A percentile compares a stretch with the other conserved stretches of the same genome.
Evolutionary conservation across 768 basidiomycete species (phyloP).

Genomic region (Tylopilus subfusipes): DNA sequence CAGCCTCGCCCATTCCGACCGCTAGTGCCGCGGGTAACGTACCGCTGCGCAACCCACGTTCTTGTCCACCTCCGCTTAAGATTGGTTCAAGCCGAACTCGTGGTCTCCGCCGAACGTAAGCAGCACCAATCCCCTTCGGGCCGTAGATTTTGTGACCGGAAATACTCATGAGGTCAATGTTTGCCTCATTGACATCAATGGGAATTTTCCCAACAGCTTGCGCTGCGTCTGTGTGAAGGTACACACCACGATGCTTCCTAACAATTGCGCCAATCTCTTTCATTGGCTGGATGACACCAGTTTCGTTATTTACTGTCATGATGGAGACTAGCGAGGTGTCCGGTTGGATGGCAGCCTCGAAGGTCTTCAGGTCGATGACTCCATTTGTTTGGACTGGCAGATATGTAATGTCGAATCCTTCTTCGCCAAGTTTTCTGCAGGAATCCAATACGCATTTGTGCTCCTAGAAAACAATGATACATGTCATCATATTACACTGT

Average conservation of each 20-base stretch:
- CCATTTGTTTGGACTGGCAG: slow-evolving; percentile 91
- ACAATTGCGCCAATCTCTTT: slow-evolving; percentile 89
- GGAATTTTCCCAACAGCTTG: slow-evolving; percentile 92
- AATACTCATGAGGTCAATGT: slow-evolving; percentile 93
- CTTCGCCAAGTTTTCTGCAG: slow-evolving; percentile 90
- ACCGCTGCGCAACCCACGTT: slow-evolving; percentile 92
- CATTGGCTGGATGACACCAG: slow-evolving; percentile 95
- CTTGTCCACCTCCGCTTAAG: slow-evolving; percentile 94
- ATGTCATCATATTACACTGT: background rate
- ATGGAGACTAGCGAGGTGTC: slow-evolving; percentile 94
- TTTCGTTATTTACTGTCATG: slow-evolving; percentile 99
- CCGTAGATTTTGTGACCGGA: slow-evolving; percentile 98
- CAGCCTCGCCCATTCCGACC: slow-evolving; percentile 94
- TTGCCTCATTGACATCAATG: slow-evolving; percentile 91
- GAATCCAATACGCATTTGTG: slow-evolving; percentile 99
- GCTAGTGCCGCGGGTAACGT: slow-evolving; percentile 85
- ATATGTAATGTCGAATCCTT: slow-evolving; percentile 97
- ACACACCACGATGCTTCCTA: slow-evolving; percentile 83
- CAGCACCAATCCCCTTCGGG: slow-evolving; percentile 93
- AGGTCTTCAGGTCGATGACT: slow-evolving; percentile 68
- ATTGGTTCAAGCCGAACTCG: slow-evolving; percentile 94
- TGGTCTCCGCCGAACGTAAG: slow-evolving; percentile 89
- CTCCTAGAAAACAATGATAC: slow-evolving; percentile 51
- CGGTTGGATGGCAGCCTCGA: slow-evolving; percentile 86
- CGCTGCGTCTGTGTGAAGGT: slow-evolving; percentile 97